Evolutionary conservation across 1,139 yeast species (phyloP), one percentile per base, ranked within the genome.

Genomic region (Protomyces pachydermus): DNA sequence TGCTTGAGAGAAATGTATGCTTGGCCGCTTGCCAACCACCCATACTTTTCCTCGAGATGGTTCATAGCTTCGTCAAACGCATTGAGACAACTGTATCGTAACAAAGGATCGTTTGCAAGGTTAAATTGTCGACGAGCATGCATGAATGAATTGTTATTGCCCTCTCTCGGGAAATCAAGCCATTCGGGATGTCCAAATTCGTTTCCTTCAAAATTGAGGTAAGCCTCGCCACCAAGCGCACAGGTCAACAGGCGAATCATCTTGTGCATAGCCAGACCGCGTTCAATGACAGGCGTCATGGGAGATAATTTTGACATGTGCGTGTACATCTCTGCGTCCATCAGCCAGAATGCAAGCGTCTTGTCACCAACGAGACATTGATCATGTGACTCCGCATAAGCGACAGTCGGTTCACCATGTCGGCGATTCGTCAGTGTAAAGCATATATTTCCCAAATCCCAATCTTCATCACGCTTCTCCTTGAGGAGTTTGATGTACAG

Each of bases 151-250:
- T 91, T 91, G 46, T 81, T 81, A 75, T 93, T 93, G 55, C 97
- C 97, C 51, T 69, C 87, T 70, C 97, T 84, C 12, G 98, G 98
- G 80, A 93, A 93, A 75, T 93, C 98, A 58, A 93, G 81, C 98
- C 98, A 93, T 74, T 93, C 98, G 2, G 98, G 98, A 72, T 93
- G 98, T 16, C 98, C 98, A 78, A 93, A 93, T 76, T 93, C 98
- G 73, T 93, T 93, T 65, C 98, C 98, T 78, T 91, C 98, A 73
- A 93, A 93, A 73, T 91, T 91, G 72, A 93, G 82, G 74, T 91
- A 93, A 0, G 96, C 97, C 75, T 93, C 98, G 66, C 98, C 98
- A 58, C 98, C 98, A 32, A 93, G 79, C 0, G 93, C 78, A 72
- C 89, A 93, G 0, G 98, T 91, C 38, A 91, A 72, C 66, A 93